phyloP scores from a whole-genome alignment of 2,329 filamentous ascomycete species.

The Aspergillus intermedius region DNA sequence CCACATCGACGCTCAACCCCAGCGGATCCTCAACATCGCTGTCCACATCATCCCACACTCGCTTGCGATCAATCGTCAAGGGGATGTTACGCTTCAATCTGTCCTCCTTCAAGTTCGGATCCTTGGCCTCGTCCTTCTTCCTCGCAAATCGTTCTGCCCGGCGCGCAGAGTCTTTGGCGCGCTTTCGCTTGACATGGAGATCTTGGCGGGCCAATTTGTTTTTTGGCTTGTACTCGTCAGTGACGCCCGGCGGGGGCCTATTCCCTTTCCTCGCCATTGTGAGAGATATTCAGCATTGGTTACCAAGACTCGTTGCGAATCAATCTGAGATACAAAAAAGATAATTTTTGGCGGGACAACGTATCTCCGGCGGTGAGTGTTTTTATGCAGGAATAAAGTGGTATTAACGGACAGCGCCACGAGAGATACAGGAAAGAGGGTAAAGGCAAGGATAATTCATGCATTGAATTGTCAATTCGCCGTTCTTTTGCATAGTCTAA shows the following conservation, averaged over 20 bases:
- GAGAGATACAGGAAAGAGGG: slow-evolving; percentile 6
- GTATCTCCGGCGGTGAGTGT: slow-evolving; percentile 13
- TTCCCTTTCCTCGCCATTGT: slow-evolving; percentile 28
- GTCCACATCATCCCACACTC: slow-evolving; percentile 78
- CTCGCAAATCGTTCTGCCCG: slow-evolving; percentile 70
- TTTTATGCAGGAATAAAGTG: not conserved
- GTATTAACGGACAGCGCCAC: not conserved
- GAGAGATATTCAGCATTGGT: slow-evolving; percentile 3
- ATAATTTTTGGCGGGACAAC: slow-evolving; percentile 25
- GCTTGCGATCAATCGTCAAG: slow-evolving; percentile 75
- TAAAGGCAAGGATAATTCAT: slow-evolving; percentile 1
- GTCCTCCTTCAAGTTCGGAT: slow-evolving; percentile 67
- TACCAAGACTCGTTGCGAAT: slow-evolving; percentile 1
- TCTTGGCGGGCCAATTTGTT: slow-evolving; percentile 78
- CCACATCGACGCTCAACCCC: slow-evolving; percentile 43
- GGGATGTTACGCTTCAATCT: slow-evolving; percentile 74
- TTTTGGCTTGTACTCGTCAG: slow-evolving; percentile 50
- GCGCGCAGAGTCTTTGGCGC: slow-evolving; percentile 63
- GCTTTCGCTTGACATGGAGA: slow-evolving; percentile 75
- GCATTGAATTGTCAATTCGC: too few relatives aligned
- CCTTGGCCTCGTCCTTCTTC: slow-evolving; percentile 77
- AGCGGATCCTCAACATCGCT: slow-evolving; percentile 42
- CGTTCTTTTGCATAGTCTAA: too few relatives aligned
- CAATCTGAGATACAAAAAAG: slow-evolving; percentile 11
- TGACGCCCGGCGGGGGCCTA: slow-evolving; percentile 40